These are phyloP conservation scores for Wakefieldia striispora DNA, from an alignment of 768 basidiomycete species.

Conservation along the genomic window DNA sequence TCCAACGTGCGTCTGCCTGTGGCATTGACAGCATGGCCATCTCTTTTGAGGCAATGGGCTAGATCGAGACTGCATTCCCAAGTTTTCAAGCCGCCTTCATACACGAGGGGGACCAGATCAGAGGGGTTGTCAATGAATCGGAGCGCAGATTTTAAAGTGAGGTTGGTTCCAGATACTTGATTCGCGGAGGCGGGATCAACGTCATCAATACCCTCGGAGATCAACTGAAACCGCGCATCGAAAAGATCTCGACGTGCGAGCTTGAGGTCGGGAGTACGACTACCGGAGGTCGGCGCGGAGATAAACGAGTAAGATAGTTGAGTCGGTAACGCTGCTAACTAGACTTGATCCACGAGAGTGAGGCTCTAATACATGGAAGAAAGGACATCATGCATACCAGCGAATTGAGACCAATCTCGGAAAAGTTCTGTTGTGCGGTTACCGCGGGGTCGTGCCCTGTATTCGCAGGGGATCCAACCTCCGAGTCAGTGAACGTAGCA, in stretches of 20 bases:
- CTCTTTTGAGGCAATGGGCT: conserved; percentile 56
- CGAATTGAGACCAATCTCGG: conserved; percentile 29
- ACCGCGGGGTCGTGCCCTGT: background rate
- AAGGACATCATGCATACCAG: conserved; percentile 28
- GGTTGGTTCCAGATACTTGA: conserved; percentile 10
- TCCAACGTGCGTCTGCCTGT: conserved; percentile 65
- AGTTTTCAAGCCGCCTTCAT: conserved; percentile 96
- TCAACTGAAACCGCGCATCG: conserved; percentile 94
- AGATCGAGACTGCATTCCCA: conserved; percentile 97
- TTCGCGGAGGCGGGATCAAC: conserved; percentile 22
- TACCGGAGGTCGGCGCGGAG: conserved; percentile 43
- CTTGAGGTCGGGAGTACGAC: conserved; percentile 20
- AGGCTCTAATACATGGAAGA: background rate
- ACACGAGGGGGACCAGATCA: conserved; percentile 87
- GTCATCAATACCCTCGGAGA: conserved; percentile 49
- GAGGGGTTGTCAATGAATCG: conserved; percentile 79
- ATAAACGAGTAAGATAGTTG: conserved; percentile 81
- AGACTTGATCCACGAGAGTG: conserved; percentile 22
- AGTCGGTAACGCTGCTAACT: conserved; percentile 70
- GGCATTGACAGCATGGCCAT: conserved; percentile 25
- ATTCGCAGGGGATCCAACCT: conserved; percentile 7
- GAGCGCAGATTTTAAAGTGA: conserved; percentile 36
- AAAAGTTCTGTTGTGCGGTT: conserved; percentile 12
- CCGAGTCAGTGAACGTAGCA: conserved; percentile 11
- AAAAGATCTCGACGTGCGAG: conserved; percentile 85